Evolutionary conservation across 2,329 filamentous ascomycete genomes (phyloP), one percentile per base, ranked within the genome.

Genomic region (Penicillium palitans): DNA sequence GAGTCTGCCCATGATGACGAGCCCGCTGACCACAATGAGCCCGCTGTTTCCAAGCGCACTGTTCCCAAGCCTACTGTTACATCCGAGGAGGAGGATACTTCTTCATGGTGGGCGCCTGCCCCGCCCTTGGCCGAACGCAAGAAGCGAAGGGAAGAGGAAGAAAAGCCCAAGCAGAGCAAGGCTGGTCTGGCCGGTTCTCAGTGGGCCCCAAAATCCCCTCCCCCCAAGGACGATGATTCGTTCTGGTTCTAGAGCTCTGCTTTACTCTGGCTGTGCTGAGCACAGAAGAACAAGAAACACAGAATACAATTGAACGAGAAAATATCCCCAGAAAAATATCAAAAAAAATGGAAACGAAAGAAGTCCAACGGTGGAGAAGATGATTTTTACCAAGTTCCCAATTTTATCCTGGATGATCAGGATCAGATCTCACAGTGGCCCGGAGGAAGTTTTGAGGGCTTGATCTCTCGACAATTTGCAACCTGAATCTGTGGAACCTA

Each of bases 311-410:
- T 5, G 12, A n/a, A 52, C 5, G 12, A 5, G 35, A 10, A 9
- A 45, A 25, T 15, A 12, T 9, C 10, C 6, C 10, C 10, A 19
- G 8, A n/a, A 44, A 31, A 21, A 6, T n/a, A 17, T 9, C 21
- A 46, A 53, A 46, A 46, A 53, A 53, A 21, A 46, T 27, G 51
- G 51, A 53, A 53, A 53, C 31, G 40, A 19, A 53, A 46, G 51
- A 53, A 44, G 13, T 53, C 51, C 41, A 52, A 47, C 29, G 24
- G 44, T 29, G 25, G 9, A 48, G 46, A 25, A 8, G 13, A 29
- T n/a, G 10, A 17, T 12, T 49, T 24, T 45, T 15, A 44, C 40
- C 2, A 27, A 27, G 9, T 45, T 29, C 42, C 5, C 27, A n/a
- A 42, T 27, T 24, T 25, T 21, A 51, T 3, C 25, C 37, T 52